These are phyloP conservation scores for Rhizomucor miehei DNA, from an alignment of 371 early-diverging fungal genomes.

Conservation along the genomic window DNA sequence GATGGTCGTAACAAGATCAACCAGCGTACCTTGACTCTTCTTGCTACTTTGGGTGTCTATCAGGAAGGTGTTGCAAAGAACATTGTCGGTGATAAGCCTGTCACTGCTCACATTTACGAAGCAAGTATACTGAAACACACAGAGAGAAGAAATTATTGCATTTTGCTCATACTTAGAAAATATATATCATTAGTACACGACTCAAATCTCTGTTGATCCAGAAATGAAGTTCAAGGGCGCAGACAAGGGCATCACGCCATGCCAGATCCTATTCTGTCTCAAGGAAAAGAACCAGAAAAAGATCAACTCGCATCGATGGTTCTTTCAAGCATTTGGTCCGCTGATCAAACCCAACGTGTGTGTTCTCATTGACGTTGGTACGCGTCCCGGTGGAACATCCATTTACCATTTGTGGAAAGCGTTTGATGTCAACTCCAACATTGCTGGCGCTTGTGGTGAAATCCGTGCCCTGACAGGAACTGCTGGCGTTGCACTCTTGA, in stretches of 20 bases:
- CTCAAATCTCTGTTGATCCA: conserved; percentile 78
- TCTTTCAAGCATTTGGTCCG: conserved; percentile 93
- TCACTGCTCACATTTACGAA: conserved; percentile 80
- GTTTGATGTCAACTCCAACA: conserved; percentile 81
- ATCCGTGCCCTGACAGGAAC: conserved; percentile 86
- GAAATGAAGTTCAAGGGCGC: conserved; percentile 74
- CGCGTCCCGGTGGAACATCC: conserved; percentile 82
- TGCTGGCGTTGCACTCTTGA: conserved; percentile 66
- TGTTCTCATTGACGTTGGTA: conserved; percentile 93
- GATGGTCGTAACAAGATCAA: conserved; percentile 67
- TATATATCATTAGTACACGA: conserved; percentile 74
- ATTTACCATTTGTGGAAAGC: conserved; percentile 94
- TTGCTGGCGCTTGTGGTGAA: conserved; percentile 96
- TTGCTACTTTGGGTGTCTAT: conserved; percentile 78
- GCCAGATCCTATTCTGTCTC: conserved; percentile 90
- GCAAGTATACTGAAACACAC: conserved; percentile 23
- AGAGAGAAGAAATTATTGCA: not conserved
- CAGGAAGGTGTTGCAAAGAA: conserved; percentile 79
- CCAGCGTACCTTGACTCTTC: conserved; percentile 63
- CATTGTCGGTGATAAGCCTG: conserved; percentile 61
- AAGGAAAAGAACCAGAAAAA: conserved; percentile 91
- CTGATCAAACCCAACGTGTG: conserved; percentile 87
- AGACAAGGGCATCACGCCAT: conserved; percentile 78
- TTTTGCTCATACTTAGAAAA: not conserved
- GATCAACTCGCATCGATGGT: conserved; percentile 97